phyloP scores from a whole-genome alignment of 495 filamentous ascomycete species.

The Hypoxylon perforatum region DNA sequence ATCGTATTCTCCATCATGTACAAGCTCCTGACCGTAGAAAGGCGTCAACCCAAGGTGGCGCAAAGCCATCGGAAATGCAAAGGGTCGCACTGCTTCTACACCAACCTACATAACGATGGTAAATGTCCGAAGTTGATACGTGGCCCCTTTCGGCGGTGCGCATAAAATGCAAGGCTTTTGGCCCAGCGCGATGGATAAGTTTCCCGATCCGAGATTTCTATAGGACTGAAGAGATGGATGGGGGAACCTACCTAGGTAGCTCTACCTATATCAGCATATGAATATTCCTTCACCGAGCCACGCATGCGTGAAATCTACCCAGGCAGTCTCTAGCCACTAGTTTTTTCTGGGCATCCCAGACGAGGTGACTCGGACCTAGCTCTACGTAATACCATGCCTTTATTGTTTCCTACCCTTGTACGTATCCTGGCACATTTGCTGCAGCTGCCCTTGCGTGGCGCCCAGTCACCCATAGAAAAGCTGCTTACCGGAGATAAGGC shows the following conservation, averaged over 20 bases:
- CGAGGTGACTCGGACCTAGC: slow-evolving; percentile 15
- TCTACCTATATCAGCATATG: too few relatives aligned
- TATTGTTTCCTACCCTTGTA: slow-evolving; percentile 27
- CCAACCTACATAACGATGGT: not conserved
- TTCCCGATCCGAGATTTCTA: slow-evolving; percentile 6
- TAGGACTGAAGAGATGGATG: not conserved
- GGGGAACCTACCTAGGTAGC: not conserved
- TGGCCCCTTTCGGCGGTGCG: slow-evolving; percentile 7
- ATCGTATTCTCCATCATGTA: not conserved
- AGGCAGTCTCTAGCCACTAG: not conserved
- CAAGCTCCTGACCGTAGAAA: not conserved
- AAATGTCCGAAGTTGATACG: slow-evolving; percentile 9
- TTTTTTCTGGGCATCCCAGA: slow-evolving; percentile 13
- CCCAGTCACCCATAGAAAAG: not conserved
- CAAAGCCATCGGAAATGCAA: slow-evolving; percentile 8
- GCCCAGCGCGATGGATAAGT: not conserved
- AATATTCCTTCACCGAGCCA: slow-evolving; percentile 18
- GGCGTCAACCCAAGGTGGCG: not conserved
- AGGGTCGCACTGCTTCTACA: not conserved
- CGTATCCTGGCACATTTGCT: slow-evolving; percentile 21
- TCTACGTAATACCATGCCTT: slow-evolving; percentile 13
- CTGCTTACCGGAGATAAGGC: not conserved
- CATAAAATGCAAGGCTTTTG: slow-evolving; percentile 7
- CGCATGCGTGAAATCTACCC: not conserved
- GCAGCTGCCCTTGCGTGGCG: slow-evolving; percentile 28